A percentile compares a stretch with the other conserved stretches of the same genome.
These are phyloP conservation scores for Hymenoscyphus scutula DNA, from an alignment of 2,329 filamentous ascomycete genomes.

Conservation along the genomic window DNA sequence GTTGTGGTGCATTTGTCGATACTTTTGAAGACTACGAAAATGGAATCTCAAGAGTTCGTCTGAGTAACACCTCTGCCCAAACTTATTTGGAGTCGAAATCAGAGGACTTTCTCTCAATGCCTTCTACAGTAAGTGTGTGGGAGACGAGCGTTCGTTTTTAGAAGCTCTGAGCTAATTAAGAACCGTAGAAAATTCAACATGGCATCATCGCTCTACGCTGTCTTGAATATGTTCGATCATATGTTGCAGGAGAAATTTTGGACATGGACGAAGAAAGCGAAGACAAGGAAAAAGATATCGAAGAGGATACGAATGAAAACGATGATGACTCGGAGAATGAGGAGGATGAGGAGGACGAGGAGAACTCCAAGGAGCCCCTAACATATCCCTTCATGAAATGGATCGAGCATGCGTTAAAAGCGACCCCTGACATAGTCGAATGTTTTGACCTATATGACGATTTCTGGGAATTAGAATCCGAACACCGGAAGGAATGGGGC, in stretches of 20 bases:
- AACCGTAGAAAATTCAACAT: slow-evolving; percentile 3
- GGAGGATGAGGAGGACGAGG: background rate
- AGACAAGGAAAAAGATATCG: background rate
- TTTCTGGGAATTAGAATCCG: slow-evolving; percentile 2
- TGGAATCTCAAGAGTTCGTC: slow-evolving; percentile 1
- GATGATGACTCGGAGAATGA: background rate
- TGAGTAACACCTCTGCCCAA: slow-evolving; percentile 4
- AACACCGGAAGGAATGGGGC: background rate
- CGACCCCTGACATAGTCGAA: slow-evolving; percentile 9
- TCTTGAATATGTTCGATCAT: slow-evolving; percentile 7
- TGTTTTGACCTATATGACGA: slow-evolving; percentile 6
- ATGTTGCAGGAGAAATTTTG: background rate
- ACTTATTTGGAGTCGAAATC: slow-evolving; percentile 2
- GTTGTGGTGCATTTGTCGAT: slow-evolving; percentile 6
- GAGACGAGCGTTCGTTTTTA: background rate
- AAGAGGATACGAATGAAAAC: background rate
- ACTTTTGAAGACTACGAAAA: slow-evolving; percentile 2
- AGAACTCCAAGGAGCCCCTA: background rate
- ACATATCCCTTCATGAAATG: slow-evolving; percentile 6
- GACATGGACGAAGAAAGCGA: background rate
- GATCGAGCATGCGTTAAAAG: slow-evolving; percentile 8
- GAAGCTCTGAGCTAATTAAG: background rate
- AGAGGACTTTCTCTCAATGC: slow-evolving; percentile 9
- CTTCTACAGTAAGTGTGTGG: background rate
- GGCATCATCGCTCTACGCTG: slow-evolving; percentile 6